Evolutionary conservation across 805 yeast species (phyloP).

Genomic region (Metschnikowia corniflorae): DNA sequence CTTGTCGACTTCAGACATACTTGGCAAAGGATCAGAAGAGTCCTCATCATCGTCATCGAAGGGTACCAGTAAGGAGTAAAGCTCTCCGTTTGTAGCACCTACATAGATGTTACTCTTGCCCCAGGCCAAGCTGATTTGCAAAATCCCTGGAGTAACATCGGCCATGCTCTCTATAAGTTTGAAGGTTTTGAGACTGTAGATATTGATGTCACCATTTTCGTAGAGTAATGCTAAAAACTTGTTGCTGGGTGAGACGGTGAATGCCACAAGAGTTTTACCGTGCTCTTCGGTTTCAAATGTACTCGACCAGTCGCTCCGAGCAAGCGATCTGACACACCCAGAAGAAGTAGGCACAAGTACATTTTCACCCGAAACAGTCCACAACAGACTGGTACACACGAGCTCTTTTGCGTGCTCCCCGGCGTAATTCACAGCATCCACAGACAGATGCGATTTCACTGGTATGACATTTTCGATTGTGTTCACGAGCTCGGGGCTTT

Average conservation of each 20-base stretch:
- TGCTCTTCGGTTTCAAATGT: constrained; percentile 1
- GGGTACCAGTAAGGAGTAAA: constrained; percentile 23
- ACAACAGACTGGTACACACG: constrained; percentile 53
- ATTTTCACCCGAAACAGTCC: constrained; percentile 70
- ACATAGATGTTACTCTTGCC: constrained; percentile 28
- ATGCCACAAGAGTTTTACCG: constrained; percentile 31
- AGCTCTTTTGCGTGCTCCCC: constrained; percentile 45
- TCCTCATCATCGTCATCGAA: constrained; percentile 7
- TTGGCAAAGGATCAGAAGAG: not conserved
- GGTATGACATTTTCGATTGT: constrained; percentile 42
- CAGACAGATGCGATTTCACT: constrained; percentile 30
- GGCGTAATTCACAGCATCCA: constrained; percentile 33
- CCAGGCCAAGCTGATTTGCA: constrained; percentile 30
- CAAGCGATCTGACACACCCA: constrained; percentile 44
- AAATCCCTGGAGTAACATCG: constrained; percentile 25
- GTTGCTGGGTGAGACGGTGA: constrained; percentile 62
- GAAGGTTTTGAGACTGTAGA: constrained; percentile 51
- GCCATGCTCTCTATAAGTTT: constrained; percentile 24
- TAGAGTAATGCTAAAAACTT: constrained; percentile 57
- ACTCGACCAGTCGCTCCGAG: constrained; percentile 36
- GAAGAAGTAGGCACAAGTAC: constrained; percentile 63
- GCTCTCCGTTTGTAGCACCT: constrained; percentile 44
- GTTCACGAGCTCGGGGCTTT: constrained; percentile 49
- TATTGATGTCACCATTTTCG: constrained; percentile 44
- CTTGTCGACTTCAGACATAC: constrained; percentile 12